Percentiles rank a stretch among this genome's conserved stretches.
Conservation (phyloP, 305 asterid species). For the Salvia sclarea region DNA sequence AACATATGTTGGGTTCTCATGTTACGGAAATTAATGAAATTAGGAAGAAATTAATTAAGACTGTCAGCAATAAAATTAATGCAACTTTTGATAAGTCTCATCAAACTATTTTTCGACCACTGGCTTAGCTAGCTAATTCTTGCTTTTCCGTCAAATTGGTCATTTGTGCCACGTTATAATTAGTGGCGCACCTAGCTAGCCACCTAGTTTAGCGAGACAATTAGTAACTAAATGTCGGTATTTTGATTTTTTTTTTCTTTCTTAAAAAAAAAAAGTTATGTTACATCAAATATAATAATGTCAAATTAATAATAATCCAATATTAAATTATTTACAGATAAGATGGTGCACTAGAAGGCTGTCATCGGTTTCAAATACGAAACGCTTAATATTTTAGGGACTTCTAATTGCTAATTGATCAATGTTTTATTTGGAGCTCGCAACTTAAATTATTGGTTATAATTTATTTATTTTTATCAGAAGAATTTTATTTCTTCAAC, state of each 20-base stretch:
- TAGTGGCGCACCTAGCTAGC: not conserved
- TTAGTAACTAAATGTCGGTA: not conserved
- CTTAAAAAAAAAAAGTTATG: too few species aligned
- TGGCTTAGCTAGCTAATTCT: not conserved
- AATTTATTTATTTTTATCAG: too few species aligned
- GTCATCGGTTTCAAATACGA: too few species aligned
- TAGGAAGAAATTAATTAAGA: not conserved
- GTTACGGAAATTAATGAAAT: not conserved
- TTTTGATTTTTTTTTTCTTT: not conserved
- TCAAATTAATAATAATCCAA: not conserved
- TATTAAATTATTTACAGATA: too few species aligned
- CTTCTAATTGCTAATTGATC: too few species aligned
- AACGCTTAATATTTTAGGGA: too few species aligned
- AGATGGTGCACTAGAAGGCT: too few species aligned
- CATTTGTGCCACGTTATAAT: not conserved
- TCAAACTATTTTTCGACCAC: constrained; percentile 6
- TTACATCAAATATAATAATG: too few species aligned
- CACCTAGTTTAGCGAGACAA: constrained; percentile 2
- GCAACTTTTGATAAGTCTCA: not conserved
- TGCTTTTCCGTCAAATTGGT: not conserved
- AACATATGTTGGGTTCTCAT: not conserved
- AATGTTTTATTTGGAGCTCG: too few species aligned
- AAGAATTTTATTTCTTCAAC: too few species aligned
- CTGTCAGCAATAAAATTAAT: not conserved
- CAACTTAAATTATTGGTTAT: too few species aligned